These are phyloP conservation scores for Hyaloscypha bicolor DNA, from an alignment of 495 filamentous ascomycete species.

Conservation along the genomic window DNA sequence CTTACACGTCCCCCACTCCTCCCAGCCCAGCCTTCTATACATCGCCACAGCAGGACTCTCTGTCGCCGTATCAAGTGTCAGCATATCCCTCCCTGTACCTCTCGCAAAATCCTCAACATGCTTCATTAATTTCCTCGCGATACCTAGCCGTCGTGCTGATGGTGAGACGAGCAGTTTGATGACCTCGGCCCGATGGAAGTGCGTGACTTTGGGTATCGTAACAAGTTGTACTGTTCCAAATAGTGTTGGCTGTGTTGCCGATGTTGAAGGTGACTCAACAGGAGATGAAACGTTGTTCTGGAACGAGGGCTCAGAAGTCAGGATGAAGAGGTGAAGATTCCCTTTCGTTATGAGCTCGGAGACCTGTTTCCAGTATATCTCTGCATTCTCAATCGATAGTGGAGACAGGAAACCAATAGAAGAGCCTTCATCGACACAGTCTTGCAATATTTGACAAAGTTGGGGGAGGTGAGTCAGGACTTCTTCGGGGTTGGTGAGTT, in stretches of 20 bases:
- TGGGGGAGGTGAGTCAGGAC: background rate
- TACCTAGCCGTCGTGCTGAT: constrained; percentile 1
- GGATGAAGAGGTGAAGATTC: constrained; percentile 15
- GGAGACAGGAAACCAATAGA: constrained; percentile 17
- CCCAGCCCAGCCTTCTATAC: constrained; percentile 9
- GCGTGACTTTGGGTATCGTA: constrained; percentile 1
- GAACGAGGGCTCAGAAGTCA: background rate
- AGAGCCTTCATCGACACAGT: constrained; percentile 18
- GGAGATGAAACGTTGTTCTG: no score
- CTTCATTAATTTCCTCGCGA: constrained; percentile 12
- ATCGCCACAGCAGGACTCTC: constrained; percentile 6
- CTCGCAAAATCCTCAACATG: constrained; percentile 19
- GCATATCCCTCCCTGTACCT: background rate
- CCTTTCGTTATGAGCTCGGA: background rate
- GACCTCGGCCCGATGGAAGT: constrained; percentile 13
- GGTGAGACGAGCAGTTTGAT: constrained; percentile 12
- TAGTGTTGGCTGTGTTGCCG: background rate
- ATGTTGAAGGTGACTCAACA: no score
- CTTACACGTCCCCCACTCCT: constrained; percentile 21
- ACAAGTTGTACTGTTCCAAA: constrained; percentile 16
- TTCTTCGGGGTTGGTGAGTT: background rate
- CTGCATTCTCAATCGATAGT: background rate
- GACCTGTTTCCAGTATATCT: constrained; percentile 8
- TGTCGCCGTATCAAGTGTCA: constrained; percentile 16
- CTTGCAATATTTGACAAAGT: constrained; percentile 11